phyloP scores from a whole-genome alignment of 176 grass and related monocot genomes.

The Chloris gayana region DNA sequence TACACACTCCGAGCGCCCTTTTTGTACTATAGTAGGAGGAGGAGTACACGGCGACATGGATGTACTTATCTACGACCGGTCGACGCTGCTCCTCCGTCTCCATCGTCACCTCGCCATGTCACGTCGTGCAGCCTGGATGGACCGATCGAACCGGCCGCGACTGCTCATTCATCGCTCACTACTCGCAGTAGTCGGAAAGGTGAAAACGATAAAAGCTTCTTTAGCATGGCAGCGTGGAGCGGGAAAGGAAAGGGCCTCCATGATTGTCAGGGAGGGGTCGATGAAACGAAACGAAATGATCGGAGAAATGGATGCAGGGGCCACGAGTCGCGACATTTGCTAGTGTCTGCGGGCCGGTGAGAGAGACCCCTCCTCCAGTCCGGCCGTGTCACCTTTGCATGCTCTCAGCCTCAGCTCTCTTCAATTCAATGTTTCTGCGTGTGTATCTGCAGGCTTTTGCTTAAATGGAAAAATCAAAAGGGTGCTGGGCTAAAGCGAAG shows the following conservation, averaged over 20 bases:
- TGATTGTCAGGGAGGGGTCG: conserved; percentile 17
- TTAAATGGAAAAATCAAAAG: not conserved
- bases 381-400: conserved; percentile 42
- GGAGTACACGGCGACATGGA: not conserved
- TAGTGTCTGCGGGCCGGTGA: conserved; percentile 37
- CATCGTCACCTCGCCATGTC: not conserved
- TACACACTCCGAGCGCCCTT: not conserved
- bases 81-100: not conserved
- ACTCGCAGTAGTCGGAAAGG: conserved; percentile 1
- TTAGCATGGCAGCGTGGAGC: not conserved
- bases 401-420: too few relatives aligned
- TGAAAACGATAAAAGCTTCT: conserved; percentile 22
- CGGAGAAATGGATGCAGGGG: not conserved
- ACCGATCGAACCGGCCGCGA: not conserved
- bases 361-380: too few relatives aligned
- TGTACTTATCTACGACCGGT: conserved; percentile 20
- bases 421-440: not conserved
- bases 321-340: conserved; percentile 24
- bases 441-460: not conserved
- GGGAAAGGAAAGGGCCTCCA: conserved; percentile 44
- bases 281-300: not conserved
- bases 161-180: conserved; percentile 13
- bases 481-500: not conserved
- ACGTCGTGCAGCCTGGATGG: not conserved
- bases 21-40: not conserved